phyloP scores from a whole-genome alignment of 352 stramenopile genomes.

The Phytopythium helicoides region DNA sequence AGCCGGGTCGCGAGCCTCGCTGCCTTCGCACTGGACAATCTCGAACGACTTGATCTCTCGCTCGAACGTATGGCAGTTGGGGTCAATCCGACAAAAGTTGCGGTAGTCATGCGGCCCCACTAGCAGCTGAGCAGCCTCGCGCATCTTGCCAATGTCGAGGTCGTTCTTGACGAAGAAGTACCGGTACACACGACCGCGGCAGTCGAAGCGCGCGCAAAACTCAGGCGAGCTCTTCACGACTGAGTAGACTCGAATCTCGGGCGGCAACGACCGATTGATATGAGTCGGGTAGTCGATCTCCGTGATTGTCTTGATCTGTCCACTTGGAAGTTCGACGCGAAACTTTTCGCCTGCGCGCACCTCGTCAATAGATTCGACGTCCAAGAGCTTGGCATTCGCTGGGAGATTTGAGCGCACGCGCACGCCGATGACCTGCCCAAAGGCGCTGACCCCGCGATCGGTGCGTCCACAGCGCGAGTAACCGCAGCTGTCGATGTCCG shows the following conservation, averaged over 20 bases:
- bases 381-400: slow-evolving; percentile 55
- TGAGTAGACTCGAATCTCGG: slow-evolving; percentile 81
- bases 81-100: slow-evolving; percentile 99
- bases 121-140: slow-evolving; percentile 77
- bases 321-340: slow-evolving; percentile 47
- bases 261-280: slow-evolving; percentile 96
- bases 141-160: slow-evolving; percentile 86
- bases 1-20: slow-evolving; percentile 26
- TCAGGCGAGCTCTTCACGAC: slow-evolving; percentile 70
- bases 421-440: slow-evolving; percentile 76
- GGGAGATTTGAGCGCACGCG: slow-evolving; percentile 78
- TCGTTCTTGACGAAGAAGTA: slow-evolving; percentile 95
- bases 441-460: slow-evolving; percentile 94
- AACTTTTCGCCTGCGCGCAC: slow-evolving; percentile 61
- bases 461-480: slow-evolving; percentile 98
- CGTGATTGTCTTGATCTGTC: slow-evolving; percentile 65
- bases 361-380: slow-evolving; percentile 62
- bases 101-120: slow-evolving; percentile 97
- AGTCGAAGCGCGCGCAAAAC: slow-evolving; percentile 96
- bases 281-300: slow-evolving; percentile 97
- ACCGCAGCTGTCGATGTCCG: slow-evolving; percentile 64
- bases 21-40: slow-evolving; percentile 70
- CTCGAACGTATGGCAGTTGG: slow-evolving; percentile 96
- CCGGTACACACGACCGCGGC: slow-evolving; percentile 92
- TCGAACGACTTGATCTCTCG: slow-evolving; percentile 76